Conservation (phyloP, 23 red algal genomes). For the Gracilaria domingensis region DNA sequence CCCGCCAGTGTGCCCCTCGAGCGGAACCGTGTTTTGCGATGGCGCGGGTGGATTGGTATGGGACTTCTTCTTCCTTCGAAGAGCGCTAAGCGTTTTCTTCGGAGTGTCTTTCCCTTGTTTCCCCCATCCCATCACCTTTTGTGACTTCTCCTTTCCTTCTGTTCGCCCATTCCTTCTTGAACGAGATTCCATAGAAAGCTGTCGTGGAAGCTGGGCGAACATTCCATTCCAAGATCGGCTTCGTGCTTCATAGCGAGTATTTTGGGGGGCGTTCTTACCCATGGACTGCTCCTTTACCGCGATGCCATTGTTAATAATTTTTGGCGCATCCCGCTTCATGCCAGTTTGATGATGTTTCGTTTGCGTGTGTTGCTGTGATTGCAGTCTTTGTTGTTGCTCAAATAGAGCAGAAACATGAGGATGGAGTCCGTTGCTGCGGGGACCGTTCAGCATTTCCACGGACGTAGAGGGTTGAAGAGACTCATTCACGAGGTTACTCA, state of each 20-base stretch:
- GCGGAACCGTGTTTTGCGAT: neutral
- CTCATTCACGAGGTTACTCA: slow-evolving; percentile 16
- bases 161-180: slow-evolving; percentile 6
- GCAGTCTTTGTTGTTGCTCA: slow-evolving; percentile 11
- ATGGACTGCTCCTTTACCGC: slow-evolving; percentile 39
- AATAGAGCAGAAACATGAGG: slow-evolving; percentile 7
- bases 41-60: neutral
- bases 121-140: slow-evolving; percentile 44
- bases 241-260: slow-evolving; percentile 40
- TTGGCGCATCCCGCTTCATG: slow-evolving; percentile 2
- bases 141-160: slow-evolving; percentile 39
- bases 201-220: slow-evolving; percentile 48
- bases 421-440: neutral
- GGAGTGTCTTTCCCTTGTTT: slow-evolving; percentile 52
- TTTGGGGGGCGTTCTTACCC: slow-evolving; percentile 14
- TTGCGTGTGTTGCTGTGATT: slow-evolving; percentile 1
- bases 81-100: slow-evolving; percentile 43
- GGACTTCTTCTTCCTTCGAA: slow-evolving; percentile 50
- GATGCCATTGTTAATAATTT: slow-evolving; percentile 33
- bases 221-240: slow-evolving; percentile 70
- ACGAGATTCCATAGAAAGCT: slow-evolving; percentile 68
- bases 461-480: slow-evolving; percentile 27
- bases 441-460: slow-evolving; percentile 5
- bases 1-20: neutral
- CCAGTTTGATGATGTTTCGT: neutral